Evolutionary conservation across 495 filamentous ascomycete genomes (phyloP), one percentile per base, ranked within the genome.

Genomic region (Penicillium coffeae): DNA sequence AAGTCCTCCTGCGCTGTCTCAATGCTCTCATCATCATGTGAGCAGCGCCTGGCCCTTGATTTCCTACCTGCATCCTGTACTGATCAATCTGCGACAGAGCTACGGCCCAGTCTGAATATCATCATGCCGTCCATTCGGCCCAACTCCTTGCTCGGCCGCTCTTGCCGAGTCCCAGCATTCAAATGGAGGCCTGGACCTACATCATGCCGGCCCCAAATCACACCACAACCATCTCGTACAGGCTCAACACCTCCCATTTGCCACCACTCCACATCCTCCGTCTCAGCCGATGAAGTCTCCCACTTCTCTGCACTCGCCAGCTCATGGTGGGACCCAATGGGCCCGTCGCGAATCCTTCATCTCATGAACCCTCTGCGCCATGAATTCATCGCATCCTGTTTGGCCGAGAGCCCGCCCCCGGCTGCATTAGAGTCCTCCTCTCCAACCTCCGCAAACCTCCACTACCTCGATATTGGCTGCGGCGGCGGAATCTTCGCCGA

Each of bases 291-390:
- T 59, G 93, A 98, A 73, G 76, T 97, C 49, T 86, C 88, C 34
- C 93, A 98, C 72, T 98, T 98, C 79, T 88, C 89, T 59, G 79
- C 83, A 52, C 89, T 98, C 50, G 93, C 94, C 60, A 87, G 85
- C 56, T 84, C 83, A 58, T 98, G 93, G 93, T 98, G 93, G 93
- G 94, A 97, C 69, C 88, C 93, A 2, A 84, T 94, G 69, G 93
- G 93, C 44, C 83, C 90, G 15, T 96, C 90, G 0, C 83, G 91
- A 12, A 83, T 95, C 52, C 84, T 98, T 2, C 94, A 97, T 67
- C 84, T 94, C 40, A 97, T 98, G 93, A 97, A 98, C 74, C 93
- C 94, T 8, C 81, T 94, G 35, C 90, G 93, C 25, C 90, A 96
- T 67, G 84, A 89, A 60, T 97, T 97, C 72, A 93, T 98, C 65